Evolutionary conservation across 2,329 filamentous ascomycete species (phyloP), one percentile per base, ranked within the genome.

Genomic region (Orbilia brochopaga): DNA sequence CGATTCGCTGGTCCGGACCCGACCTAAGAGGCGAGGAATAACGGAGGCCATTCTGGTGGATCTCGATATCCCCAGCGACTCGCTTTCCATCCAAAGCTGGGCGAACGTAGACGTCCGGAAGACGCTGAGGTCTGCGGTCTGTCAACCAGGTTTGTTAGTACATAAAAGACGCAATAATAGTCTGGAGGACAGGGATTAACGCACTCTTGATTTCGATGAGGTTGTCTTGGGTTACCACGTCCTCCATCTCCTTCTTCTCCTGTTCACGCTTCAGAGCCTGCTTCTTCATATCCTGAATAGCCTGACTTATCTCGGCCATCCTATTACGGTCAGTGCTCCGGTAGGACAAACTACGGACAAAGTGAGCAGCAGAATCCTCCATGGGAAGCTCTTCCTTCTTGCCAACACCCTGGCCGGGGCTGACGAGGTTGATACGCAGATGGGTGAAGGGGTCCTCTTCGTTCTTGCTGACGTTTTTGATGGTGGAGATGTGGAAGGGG

Each of bases 161-260:
- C 35, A 78, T 85, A 81, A 86, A 82, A 62, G 76, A 73, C 52
- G 40, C 1, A 23, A 15, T 54, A 15, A 27, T 44, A 21, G n/a
- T 2, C 10, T 8, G 5, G 40, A 1, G 52, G 15, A 82, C 83
- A 91, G 24, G 11, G 1, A 17, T 3, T 0, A 52, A 52, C 65
- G 10, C 63, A 70, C 90, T 96, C 83, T 94, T 86, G 76, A 97
- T 92, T 78, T 97, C 92, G 75, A 95, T 84, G 58, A 99, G 86
- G 82, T 99, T 99, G 79, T 99, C 94, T 80, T 99, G 94, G 80
- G 97, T 94, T 4, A 99, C 92, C 21, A 99, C 94, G 80, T 99
- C 94, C 79, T 99, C 94, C 90, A 99, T 90, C 76, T 99, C 93
- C 82, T 99, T 99, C 86, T 97, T 97, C 81, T 97, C 93, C 77